A percentile compares a stretch with the other conserved stretches of the same genome.
Conservation (phyloP, 2,329 filamentous ascomycete species). For the Stagonosporopsis rhizophila region DNA sequence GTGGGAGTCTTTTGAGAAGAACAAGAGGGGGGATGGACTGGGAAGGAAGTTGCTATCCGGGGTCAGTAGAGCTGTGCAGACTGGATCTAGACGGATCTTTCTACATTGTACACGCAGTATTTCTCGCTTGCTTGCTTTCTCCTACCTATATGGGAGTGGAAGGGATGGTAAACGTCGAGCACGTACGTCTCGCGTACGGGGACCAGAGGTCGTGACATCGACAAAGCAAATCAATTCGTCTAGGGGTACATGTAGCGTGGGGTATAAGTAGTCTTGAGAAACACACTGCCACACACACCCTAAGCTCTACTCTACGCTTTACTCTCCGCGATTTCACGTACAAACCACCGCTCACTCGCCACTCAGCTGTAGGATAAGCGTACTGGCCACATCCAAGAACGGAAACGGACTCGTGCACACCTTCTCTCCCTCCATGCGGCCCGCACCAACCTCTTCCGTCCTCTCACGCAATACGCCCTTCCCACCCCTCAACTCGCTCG, state of each 20-base stretch:
- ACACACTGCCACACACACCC: not conserved
- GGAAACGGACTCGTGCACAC: conserved; percentile 94
- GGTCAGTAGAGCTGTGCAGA: no score
- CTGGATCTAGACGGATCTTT: no score
- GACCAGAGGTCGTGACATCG: not conserved
- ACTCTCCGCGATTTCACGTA: not conserved
- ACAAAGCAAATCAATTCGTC: not conserved
- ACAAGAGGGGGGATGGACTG: not conserved
- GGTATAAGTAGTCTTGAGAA: not conserved
- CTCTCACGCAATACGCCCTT: conserved; percentile 48
- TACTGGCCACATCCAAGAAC: conserved; percentile 91
- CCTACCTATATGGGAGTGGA: no score
- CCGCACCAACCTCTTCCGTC: conserved; percentile 54
- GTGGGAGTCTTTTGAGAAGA: not conserved
- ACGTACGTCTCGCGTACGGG: no score
- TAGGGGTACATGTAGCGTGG: not conserved
- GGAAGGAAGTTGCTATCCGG: no score
- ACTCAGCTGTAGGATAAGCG: conserved; percentile 84
- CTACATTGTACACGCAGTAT: no score
- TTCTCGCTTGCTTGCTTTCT: no score
- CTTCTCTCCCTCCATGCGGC: conserved; percentile 77
- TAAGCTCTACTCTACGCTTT: not conserved
- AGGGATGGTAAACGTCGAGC: no score
- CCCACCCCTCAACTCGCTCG: conserved; percentile 39
- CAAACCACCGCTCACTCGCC: conserved; percentile 33